A percentile compares a stretch with the other conserved stretches of the same genome.
Conservation (phyloP, 192 early-diverging fungal species). For the Borealophlyctis nickersoniae region DNA sequence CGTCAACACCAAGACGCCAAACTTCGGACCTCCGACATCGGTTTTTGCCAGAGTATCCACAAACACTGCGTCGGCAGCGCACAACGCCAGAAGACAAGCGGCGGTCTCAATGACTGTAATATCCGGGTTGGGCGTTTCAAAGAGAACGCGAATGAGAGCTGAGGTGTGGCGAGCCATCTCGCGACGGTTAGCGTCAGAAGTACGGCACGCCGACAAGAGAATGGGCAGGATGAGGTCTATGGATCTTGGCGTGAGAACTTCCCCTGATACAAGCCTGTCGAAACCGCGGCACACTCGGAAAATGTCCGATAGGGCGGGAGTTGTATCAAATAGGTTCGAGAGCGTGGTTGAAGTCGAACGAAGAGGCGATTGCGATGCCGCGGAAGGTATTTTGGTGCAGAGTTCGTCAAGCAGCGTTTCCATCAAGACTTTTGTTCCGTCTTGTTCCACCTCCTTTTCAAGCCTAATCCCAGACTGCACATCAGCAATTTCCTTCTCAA, state of each 20-base stretch:
- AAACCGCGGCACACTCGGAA: constrained; percentile 22
- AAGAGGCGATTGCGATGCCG: background rate
- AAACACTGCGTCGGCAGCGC: background rate
- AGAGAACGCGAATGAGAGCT: constrained; percentile 1
- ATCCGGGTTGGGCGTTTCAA: background rate
- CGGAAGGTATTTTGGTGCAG: background rate
- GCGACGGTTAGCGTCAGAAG: constrained; percentile 17
- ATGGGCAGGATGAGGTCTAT: constrained; percentile 15
- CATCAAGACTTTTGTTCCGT: background rate
- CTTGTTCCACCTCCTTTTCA: constrained; percentile 1
- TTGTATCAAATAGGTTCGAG: background rate
- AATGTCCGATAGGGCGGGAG: constrained; percentile 2
- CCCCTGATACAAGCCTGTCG: constrained; percentile 2
- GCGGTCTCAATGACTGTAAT: background rate
- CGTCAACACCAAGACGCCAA: constrained; percentile 13
- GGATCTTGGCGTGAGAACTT: constrained; percentile 4
- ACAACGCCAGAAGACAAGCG: background rate
- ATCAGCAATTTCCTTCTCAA: constrained; percentile 9
- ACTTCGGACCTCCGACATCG: background rate
- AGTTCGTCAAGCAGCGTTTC: constrained; percentile 3
- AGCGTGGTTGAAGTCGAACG: background rate
- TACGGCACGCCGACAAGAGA: background rate
- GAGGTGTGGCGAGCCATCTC: constrained; percentile 6
- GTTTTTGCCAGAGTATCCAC: constrained; percentile 3
- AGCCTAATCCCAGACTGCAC: background rate